phyloP scores from a whole-genome alignment of 306 rosid species.

The Rosa multiflora region DNA sequence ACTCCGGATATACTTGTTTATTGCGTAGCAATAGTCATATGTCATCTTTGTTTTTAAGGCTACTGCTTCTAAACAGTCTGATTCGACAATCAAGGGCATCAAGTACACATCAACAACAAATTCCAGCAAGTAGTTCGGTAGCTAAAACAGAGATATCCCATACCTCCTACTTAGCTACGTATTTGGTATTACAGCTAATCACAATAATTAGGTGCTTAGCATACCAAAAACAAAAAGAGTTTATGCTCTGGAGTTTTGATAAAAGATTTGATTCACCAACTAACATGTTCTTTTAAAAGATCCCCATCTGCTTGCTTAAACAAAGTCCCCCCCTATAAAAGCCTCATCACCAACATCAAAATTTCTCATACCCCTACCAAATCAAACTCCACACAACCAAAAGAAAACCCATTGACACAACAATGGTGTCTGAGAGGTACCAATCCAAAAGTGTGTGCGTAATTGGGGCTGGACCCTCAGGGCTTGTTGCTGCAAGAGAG shows the following conservation, averaged over 20 bases:
- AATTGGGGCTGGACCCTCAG: conserved; percentile 89
- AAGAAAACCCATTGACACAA: background rate
- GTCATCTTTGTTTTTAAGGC: background rate
- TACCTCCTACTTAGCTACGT: too few relatives aligned
- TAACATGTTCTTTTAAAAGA: background rate
- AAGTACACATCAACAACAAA: too few relatives aligned
- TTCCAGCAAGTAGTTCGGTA: too few relatives aligned
- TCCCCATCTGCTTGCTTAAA: conserved; percentile 32
- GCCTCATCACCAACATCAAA: conserved; percentile 14
- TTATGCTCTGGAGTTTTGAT: background rate
- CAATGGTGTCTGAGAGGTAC: conserved; percentile 59
- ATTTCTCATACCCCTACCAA: conserved; percentile 10
- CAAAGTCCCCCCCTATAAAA: conserved; percentile 30
- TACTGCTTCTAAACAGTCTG: background rate
- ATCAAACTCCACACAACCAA: background rate
- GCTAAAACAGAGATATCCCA: too few relatives aligned
- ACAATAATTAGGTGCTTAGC: background rate
- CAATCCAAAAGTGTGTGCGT: conserved; percentile 68
- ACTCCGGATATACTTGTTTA: too few relatives aligned
- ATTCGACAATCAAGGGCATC: too few relatives aligned
- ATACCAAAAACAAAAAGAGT: background rate
- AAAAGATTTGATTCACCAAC: too few relatives aligned
- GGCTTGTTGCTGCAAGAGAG: conserved; percentile 87
- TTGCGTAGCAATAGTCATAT: too few relatives aligned
- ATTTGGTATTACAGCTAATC: background rate